Evolutionary conservation across 1,139 yeast genomes (phyloP).

Genomic region (Diutina neorugosa): DNA sequence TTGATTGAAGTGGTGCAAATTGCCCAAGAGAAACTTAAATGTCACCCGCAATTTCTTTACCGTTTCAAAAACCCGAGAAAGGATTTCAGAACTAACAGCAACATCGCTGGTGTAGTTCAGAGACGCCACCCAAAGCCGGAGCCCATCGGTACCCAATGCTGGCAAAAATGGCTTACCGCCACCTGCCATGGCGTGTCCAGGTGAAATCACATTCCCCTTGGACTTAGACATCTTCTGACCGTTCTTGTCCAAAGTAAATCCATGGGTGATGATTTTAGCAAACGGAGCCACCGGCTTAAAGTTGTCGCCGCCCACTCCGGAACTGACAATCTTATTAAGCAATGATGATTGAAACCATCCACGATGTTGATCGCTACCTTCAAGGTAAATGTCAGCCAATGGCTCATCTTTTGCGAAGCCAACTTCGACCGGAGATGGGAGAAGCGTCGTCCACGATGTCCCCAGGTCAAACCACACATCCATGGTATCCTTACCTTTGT

Average conservation of each 20-base stretch:
- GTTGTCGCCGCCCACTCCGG: slow-evolving; percentile 18
- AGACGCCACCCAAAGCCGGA: slow-evolving; percentile 85
- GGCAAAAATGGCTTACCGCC: slow-evolving; percentile 44
- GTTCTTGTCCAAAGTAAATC: slow-evolving; percentile 77
- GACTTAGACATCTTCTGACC: slow-evolving; percentile 93
- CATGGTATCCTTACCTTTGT: slow-evolving; percentile 81
- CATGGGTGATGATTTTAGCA: slow-evolving; percentile 74
- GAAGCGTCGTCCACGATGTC: slow-evolving; percentile 72
- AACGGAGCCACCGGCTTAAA: slow-evolving; percentile 56
- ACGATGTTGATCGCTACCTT: slow-evolving; percentile 95
- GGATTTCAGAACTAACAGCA: slow-evolving; percentile 57
- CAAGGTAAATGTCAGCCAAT: slow-evolving; percentile 72
- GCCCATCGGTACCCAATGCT: slow-evolving; percentile 81
- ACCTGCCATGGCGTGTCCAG: slow-evolving; percentile 58
- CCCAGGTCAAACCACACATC: slow-evolving; percentile 99
- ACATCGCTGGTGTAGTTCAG: slow-evolving; percentile 79
- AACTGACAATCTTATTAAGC: slow-evolving; percentile 57
- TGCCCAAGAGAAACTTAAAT: slow-evolving; percentile 71
- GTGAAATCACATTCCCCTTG: slow-evolving; percentile 69
- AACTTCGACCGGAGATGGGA: slow-evolving; percentile 13
- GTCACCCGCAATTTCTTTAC: slow-evolving; percentile 76
- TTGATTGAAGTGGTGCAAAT: slow-evolving; percentile 30
- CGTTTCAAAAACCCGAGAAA: slow-evolving; percentile 67
- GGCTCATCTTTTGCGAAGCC: slow-evolving; percentile 12
- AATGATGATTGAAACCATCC: slow-evolving; percentile 98